Percentiles rank a stretch among this genome's conserved stretches.
Evolutionary conservation across 2,329 filamentous ascomycete species (phyloP).

Genomic region (Lasiodiplodia hormozganensis): DNA sequence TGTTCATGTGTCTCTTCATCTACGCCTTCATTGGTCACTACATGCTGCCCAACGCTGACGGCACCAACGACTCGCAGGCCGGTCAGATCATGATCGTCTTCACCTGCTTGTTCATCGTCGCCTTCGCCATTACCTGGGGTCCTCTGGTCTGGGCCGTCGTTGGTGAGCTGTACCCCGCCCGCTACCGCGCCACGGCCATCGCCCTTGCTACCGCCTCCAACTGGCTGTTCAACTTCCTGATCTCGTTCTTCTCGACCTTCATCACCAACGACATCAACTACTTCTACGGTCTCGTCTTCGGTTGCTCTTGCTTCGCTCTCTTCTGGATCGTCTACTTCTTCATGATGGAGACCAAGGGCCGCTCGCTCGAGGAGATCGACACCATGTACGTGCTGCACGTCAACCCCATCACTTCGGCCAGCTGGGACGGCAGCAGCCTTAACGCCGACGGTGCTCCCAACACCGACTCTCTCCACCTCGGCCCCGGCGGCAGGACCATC

Average conservation of each 20-base stretch:
- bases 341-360: constrained; percentile 75
- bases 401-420: constrained; percentile 56
- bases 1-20: constrained; percentile 66
- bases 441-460: constrained; percentile 30
- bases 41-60: constrained; percentile 43
- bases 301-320: constrained; percentile 71
- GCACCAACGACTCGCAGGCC: constrained; percentile 48
- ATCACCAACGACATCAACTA: constrained; percentile 76
- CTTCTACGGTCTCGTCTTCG: constrained; percentile 78
- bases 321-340: constrained; percentile 77
- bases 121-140: constrained; percentile 73
- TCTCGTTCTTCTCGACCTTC: constrained; percentile 78
- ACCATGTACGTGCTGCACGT: constrained; percentile 72
- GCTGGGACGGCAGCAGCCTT: constrained; percentile 23
- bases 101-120: constrained; percentile 71
- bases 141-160: constrained; percentile 75
- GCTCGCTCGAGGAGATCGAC: constrained; percentile 80
- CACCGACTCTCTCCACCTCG: constrained; percentile 38
- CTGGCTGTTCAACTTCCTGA: constrained; percentile 53
- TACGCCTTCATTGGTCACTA: constrained; percentile 57
- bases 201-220: constrained; percentile 51
- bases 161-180: constrained; percentile 69
- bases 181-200: constrained; percentile 50
- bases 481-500: constrained; percentile 43
- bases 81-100: constrained; percentile 71